These are phyloP conservation scores for Petunia secreta DNA, from an alignment of 257 asterid species.

Conservation along the genomic window DNA sequence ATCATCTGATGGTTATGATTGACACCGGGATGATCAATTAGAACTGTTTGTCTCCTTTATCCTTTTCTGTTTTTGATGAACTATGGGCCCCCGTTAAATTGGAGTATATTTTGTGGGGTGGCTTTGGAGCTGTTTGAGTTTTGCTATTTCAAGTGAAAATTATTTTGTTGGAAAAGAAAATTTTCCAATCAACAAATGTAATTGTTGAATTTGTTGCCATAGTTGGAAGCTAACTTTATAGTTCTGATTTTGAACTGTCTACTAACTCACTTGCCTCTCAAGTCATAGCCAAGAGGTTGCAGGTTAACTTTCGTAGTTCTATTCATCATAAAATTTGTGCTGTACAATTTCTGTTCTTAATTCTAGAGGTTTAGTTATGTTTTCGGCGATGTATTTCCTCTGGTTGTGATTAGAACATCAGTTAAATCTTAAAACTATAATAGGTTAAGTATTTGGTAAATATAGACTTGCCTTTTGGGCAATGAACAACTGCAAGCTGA, in stretches of 20 bases:
- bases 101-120: not conserved
- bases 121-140: not conserved
- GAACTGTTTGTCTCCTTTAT: slow-evolving; percentile 13
- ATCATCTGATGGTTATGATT: slow-evolving; percentile 17
- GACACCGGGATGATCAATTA: slow-evolving; percentile 9
- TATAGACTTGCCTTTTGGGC: not conserved
- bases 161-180: not conserved
- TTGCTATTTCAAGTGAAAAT: slow-evolving; percentile 16
- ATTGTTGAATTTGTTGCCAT: slow-evolving; percentile 16
- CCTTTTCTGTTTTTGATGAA: not conserved
- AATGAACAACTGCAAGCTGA: not conserved
- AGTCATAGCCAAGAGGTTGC: not conserved
- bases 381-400: too few relatives aligned
- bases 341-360: too few relatives aligned
- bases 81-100: not conserved
- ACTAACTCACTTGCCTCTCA: not conserved
- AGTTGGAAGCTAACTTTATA: not conserved
- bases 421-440: not conserved
- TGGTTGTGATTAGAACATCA: too few relatives aligned
- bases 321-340: not conserved
- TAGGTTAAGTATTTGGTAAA: not conserved
- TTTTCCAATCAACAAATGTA: not conserved
- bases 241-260: slow-evolving; percentile 19
- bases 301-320: not conserved
- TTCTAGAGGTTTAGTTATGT: too few relatives aligned